phyloP scores from a whole-genome alignment of 176 grass and related monocot species.

The Carex pumila region DNA sequence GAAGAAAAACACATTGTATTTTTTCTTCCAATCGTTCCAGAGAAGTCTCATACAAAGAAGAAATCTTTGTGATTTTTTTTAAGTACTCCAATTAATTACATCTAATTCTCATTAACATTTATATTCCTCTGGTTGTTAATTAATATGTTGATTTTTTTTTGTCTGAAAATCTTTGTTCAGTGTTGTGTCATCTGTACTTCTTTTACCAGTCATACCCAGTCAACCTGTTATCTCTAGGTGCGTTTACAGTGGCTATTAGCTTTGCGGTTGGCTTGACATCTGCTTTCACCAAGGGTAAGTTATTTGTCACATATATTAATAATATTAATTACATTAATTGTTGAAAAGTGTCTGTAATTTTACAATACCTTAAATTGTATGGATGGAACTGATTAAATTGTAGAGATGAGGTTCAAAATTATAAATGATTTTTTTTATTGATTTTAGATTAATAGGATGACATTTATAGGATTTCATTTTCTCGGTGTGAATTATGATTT shows the following conservation, averaged over 20 bases:
- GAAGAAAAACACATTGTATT: background rate
- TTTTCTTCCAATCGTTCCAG: background rate
- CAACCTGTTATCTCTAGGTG: constrained; percentile 59
- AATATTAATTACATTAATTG: background rate
- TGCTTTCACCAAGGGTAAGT: constrained; percentile 64
- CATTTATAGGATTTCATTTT: background rate
- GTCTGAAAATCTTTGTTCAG: constrained; percentile 21
- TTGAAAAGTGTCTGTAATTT: background rate
- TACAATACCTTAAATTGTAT: background rate
- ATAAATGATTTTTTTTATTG: too few species aligned
- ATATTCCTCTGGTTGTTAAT: background rate
- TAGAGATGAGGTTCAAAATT: background rate
- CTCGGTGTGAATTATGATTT: background rate
- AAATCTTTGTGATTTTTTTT: background rate
- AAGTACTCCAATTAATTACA: background rate
- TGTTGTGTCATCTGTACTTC: constrained; percentile 80
- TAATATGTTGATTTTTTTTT: background rate
- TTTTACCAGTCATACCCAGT: constrained; percentile 68
- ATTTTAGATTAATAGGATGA: background rate
- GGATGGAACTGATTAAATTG: background rate
- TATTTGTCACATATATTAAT: background rate
- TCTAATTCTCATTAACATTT: background rate
- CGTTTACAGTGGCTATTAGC: constrained; percentile 80
- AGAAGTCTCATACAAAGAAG: background rate
- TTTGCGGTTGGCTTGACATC: constrained; percentile 75